These are phyloP conservation scores for Salvia sclarea DNA, from an alignment of 305 asterid species.

Conservation along the genomic window DNA sequence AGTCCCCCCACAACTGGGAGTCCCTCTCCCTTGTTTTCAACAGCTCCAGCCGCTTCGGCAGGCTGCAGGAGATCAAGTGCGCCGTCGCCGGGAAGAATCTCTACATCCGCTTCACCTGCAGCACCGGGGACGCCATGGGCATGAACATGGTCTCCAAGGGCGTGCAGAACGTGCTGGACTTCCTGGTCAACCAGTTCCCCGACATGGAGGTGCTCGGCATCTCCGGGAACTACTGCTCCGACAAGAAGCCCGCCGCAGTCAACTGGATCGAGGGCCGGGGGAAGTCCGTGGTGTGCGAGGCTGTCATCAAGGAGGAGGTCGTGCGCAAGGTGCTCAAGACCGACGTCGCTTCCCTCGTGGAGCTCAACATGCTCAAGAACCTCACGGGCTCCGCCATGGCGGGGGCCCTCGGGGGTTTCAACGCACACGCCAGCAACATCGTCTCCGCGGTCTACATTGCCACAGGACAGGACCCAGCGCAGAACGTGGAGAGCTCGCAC, in stretches of 20 bases:
- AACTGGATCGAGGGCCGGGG: slow-evolving; percentile 53
- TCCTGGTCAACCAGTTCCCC: slow-evolving; percentile 41
- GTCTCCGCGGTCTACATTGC: slow-evolving; percentile 45
- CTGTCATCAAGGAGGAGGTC: slow-evolving; percentile 38
- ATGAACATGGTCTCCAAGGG: slow-evolving; percentile 52
- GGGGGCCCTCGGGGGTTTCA: slow-evolving; percentile 50
- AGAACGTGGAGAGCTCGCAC: slow-evolving; percentile 48
- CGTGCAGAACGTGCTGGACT: slow-evolving; percentile 47
- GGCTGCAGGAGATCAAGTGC: slow-evolving; percentile 46
- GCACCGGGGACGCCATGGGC: slow-evolving; percentile 57
- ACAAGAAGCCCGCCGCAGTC: slow-evolving; percentile 44
- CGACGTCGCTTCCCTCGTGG: slow-evolving; percentile 42
- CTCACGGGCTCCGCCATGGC: slow-evolving; percentile 48
- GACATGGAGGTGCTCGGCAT: slow-evolving; percentile 53
- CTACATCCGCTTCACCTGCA: slow-evolving; percentile 46
- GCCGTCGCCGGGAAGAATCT: slow-evolving; percentile 50
- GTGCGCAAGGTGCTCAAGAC: slow-evolving; percentile 51
- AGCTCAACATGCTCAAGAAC: slow-evolving; percentile 53
- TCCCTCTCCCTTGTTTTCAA: slow-evolving; percentile 41
- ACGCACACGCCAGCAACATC: slow-evolving; percentile 50
- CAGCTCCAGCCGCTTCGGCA: slow-evolving; percentile 49
- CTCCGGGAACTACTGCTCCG: slow-evolving; percentile 50
- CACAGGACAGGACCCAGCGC: slow-evolving; percentile 53
- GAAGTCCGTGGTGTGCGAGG: slow-evolving; percentile 52
- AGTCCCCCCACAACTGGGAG: slow-evolving; percentile 45